Base-by-base conservation (phyloP, 2,329 filamentous ascomycete species). In the Beauveria sp. region DNA sequence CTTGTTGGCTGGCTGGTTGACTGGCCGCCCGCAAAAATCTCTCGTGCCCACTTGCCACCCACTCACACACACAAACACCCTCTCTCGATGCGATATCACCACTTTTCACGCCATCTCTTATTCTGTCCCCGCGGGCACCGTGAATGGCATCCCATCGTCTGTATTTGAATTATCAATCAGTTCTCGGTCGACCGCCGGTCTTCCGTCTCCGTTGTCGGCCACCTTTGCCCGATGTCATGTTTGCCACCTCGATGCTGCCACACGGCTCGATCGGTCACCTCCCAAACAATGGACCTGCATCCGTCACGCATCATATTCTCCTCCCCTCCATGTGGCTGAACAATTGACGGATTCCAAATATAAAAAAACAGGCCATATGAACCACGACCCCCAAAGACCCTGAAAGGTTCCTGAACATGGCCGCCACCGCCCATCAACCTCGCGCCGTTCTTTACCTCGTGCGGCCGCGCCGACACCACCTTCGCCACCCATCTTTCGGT, bases 1-100 rank as follows among this genome's bases (percentile, higher is more conserved):
- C 55, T 58, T 58, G 55, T 58, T 58, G 55, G 55, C 55, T 57
- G 54, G 28, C 16, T 24, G 14, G 12, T 38, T 38, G 12, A 38
- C 34, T 22, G 12, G 24, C 54, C n/a, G 18, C 54, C 42, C 40
- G 40, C 28, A 18, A 18, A 53, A 40, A 31, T 6, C 24, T 24
- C 22, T 49, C 2, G 50, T 43, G 38, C n/a, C 50, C 28, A 34
- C 26, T 42, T 31, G 40, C 24, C 53, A 26, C 40, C 45, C 40
- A 24, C 42, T 38, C 46, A 56, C 26, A 26, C 40, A 46, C 40
- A 24, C 28, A 48, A 48, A 48, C 26, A 28, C 42, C 26, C 52
- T 24, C 22, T 28, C 28, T 57, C 28, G 31, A 14, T 34, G 31
- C 43, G 43, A 49, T 16, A 49, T 40, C 54, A 26, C 43, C 43